These are phyloP conservation scores for Suillus tomentosus DNA, from an alignment of 768 basidiomycete genomes.

Conservation along the genomic window DNA sequence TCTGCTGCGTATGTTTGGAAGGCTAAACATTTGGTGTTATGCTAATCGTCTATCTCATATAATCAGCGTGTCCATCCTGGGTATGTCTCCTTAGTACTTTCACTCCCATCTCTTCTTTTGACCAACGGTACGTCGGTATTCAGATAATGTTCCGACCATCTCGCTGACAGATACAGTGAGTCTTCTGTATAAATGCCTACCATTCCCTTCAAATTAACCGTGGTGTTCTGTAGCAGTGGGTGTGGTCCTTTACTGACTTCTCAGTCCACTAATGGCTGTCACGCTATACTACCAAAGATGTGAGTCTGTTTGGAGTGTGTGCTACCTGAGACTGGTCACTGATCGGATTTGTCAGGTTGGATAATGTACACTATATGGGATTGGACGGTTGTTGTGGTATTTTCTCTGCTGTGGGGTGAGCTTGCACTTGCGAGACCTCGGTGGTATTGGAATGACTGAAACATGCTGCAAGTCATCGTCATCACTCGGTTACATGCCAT, in stretches of 20 bases:
- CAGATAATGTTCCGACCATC: neutral
- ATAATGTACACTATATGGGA: fast-evolving
- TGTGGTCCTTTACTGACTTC: neutral
- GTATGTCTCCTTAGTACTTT: neutral
- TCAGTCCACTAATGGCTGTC: neutral
- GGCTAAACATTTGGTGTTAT: neutral
- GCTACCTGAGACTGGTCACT: neutral
- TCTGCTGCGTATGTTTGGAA: neutral
- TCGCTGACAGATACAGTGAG: neutral
- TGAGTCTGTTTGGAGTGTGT: neutral
- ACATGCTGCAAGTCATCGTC: neutral
- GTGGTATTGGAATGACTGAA: neutral
- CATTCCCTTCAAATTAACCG: neutral
- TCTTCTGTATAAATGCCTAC: neutral
- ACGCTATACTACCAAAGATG: neutral
- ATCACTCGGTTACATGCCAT: neutral
- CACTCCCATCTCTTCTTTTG: neutral
- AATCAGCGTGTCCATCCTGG: neutral
- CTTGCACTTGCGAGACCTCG: neutral
- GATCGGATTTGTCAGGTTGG: neutral
- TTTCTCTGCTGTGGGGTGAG: neutral
- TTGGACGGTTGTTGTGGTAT: neutral
- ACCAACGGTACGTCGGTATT: neutral
- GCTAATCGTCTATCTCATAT: neutral
- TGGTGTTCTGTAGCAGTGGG: neutral